phyloP scores from a whole-genome alignment of 306 rosid genomes.

The Styphnolobium japonicum region DNA sequence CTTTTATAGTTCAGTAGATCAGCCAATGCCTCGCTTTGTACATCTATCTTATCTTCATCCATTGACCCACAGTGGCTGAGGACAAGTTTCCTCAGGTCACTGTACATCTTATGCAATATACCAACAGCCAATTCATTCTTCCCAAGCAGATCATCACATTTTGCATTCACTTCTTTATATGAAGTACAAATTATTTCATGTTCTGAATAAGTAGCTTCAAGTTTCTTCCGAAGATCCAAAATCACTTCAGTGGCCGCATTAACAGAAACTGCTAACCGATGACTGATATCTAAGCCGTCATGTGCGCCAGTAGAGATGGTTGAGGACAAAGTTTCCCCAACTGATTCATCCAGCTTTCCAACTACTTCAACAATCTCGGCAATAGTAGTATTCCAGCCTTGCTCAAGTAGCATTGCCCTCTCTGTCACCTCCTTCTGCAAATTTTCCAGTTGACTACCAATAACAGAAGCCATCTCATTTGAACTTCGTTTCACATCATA shows the following conservation, averaged over 20 bases:
- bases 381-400: constrained; percentile 52
- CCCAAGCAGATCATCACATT: constrained; percentile 57
- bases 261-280: constrained; percentile 51
- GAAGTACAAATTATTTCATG: constrained; percentile 43
- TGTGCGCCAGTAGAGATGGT: constrained; percentile 22
- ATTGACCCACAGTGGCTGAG: constrained; percentile 40
- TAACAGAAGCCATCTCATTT: constrained; percentile 54
- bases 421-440: constrained; percentile 61
- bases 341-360: constrained; percentile 60
- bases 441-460: constrained; percentile 55
- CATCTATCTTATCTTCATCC: constrained; percentile 44
- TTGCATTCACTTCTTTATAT: constrained; percentile 54
- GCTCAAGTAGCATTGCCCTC: constrained; percentile 61
- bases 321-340: constrained; percentile 39
- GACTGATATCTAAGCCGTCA: constrained; percentile 28
- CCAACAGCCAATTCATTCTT: constrained; percentile 59
- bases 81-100: constrained; percentile 54
- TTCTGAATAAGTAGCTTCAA: constrained; percentile 54
- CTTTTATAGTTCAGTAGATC: constrained; percentile 61
- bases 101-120: constrained; percentile 49
- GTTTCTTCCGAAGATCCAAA: constrained; percentile 60
- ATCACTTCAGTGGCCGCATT: constrained; percentile 58
- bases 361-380: constrained; percentile 52
- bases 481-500: constrained; percentile 57
- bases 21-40: constrained; percentile 41